phyloP scores from a whole-genome alignment of 441 rosid genomes.

The Populus hybrid region DNA sequence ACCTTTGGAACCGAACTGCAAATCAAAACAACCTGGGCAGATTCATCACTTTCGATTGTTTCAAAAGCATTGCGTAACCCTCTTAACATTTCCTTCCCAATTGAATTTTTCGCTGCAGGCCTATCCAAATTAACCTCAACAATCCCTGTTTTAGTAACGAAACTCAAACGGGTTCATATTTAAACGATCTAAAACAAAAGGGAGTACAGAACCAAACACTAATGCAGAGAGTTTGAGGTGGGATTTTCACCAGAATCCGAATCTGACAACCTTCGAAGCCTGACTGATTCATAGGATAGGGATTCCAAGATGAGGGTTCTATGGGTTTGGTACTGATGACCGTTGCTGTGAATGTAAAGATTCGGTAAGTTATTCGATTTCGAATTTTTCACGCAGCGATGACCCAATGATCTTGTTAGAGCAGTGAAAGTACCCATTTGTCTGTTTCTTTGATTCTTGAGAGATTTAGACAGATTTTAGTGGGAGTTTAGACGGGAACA shows the following conservation, averaged over 20 bases:
- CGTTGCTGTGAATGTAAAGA: slow-evolving; percentile 1
- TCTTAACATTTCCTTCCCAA: slow-evolving; percentile 72
- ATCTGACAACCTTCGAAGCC: slow-evolving; percentile 52
- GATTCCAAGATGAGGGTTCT: slow-evolving; percentile 77
- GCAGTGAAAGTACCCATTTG: slow-evolving; percentile 33
- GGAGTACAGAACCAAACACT: neutral
- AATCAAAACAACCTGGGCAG: slow-evolving; percentile 68
- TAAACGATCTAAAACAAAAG: neutral
- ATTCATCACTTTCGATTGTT: slow-evolving; percentile 47
- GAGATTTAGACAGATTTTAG: no score
- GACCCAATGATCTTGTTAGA: slow-evolving; percentile 32
- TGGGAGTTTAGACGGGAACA: no score
- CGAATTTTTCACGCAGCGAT: slow-evolving; percentile 16
- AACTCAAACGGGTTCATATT: neutral
- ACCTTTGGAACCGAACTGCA: slow-evolving; percentile 68
- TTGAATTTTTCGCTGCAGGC: slow-evolving; percentile 65
- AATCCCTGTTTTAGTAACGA: slow-evolving; percentile 46
- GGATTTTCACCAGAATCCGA: slow-evolving; percentile 61
- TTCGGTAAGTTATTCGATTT: slow-evolving; percentile 14
- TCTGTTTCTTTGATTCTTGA: neutral
- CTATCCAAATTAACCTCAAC: slow-evolving; percentile 74
- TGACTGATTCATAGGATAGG: slow-evolving; percentile 54
- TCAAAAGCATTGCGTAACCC: slow-evolving; percentile 60
- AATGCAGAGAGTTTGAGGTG: no score
- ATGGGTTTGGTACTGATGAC: no score